phyloP scores from a whole-genome alignment of 306 rosid species.

The Cucurbita ficifolia region DNA sequence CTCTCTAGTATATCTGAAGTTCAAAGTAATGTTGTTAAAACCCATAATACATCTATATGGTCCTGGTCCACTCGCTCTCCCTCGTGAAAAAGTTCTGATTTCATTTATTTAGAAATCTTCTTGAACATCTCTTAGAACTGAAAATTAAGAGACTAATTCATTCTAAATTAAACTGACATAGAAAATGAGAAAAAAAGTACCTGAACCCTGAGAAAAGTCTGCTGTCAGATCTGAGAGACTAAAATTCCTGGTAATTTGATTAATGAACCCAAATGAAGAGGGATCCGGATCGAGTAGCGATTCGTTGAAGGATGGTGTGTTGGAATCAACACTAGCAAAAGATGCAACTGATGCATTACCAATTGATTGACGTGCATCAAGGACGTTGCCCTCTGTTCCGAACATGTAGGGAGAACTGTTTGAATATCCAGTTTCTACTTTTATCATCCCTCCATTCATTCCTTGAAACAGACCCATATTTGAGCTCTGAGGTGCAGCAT shows the following conservation, averaged over 20 bases:
- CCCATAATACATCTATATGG: not conserved
- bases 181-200: constrained; percentile 18
- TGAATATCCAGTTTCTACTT: constrained; percentile 64
- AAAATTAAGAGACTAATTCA: not conserved
- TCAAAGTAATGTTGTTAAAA: not conserved
- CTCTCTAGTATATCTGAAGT: constrained; percentile 65
- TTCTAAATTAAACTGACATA: not conserved
- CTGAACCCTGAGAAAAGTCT: constrained; percentile 70
- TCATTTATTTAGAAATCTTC: not conserved
- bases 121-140: not conserved
- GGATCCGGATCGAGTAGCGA: constrained; percentile 43
- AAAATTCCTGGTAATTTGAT: constrained; percentile 65
- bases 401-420: constrained; percentile 48
- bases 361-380: constrained; percentile 39
- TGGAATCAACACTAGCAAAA: constrained; percentile 41
- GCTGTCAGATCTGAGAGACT: constrained; percentile 78
- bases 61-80: not conserved
- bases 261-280: constrained; percentile 54
- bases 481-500: constrained; percentile 42
- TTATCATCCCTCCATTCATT: constrained; percentile 58
- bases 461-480: constrained; percentile 63
- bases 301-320: constrained; percentile 40
- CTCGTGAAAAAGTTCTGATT: not conserved
- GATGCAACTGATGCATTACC: constrained; percentile 53
- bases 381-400: constrained; percentile 43